Evolutionary conservation across 345 rosid species (phyloP).

Genomic region (Hirschfeldia incana): DNA sequence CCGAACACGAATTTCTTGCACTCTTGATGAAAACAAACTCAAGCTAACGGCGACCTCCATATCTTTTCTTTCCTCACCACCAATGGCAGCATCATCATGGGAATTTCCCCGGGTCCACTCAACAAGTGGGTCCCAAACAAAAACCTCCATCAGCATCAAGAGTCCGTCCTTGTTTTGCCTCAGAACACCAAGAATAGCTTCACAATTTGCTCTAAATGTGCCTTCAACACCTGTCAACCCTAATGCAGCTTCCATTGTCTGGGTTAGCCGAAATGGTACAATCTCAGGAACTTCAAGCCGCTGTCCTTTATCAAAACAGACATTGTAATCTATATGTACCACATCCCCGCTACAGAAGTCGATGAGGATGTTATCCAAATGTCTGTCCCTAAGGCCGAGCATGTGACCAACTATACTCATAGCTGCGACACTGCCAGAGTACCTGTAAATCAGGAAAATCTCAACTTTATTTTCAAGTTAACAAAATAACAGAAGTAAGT

Average conservation of each 20-base stretch:
- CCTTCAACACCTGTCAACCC: constrained; percentile 93
- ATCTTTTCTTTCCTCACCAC: constrained; percentile 96
- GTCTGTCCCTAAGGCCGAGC: constrained; percentile 92
- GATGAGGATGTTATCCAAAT: constrained; percentile 88
- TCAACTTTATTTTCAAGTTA: background rate
- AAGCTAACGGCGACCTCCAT: constrained; percentile 97
- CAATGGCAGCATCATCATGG: constrained; percentile 96
- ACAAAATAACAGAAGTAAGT: background rate
- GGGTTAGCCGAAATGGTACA: constrained; percentile 92
- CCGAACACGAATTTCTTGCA: constrained; percentile 92
- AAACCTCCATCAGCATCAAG: constrained; percentile 85
- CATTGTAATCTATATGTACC: constrained; percentile 91
- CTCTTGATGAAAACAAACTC: constrained; percentile 94
- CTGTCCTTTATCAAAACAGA: constrained; percentile 94
- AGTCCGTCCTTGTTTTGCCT: constrained; percentile 82
- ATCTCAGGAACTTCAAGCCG: constrained; percentile 89
- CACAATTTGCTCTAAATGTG: constrained; percentile 76
- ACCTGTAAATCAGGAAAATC: constrained; percentile 53
- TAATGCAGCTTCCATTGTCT: constrained; percentile 78
- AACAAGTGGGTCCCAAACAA: constrained; percentile 94
- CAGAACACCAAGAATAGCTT: constrained; percentile 72
- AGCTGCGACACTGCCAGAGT: constrained; percentile 88
- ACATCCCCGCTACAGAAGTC: constrained; percentile 92
- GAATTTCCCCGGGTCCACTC: constrained; percentile 97
- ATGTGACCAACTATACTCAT: constrained; percentile 97